Conservation (phyloP, 1,284 basidiomycete species). For the Irpex sp. region DNA sequence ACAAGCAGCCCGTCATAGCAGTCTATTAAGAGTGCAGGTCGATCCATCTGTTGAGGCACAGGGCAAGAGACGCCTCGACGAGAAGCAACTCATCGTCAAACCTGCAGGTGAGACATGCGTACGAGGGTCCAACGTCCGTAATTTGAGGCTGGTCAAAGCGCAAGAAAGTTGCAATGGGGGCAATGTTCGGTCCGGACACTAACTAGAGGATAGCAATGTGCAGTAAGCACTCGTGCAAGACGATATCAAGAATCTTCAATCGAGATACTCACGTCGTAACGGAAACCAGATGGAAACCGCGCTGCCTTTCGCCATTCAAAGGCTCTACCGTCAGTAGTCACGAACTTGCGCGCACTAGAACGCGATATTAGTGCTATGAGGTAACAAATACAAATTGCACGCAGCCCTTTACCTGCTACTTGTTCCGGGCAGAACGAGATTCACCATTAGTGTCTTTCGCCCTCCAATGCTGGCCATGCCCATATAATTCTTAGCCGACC, state of each 20-base stretch:
- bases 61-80: constrained; percentile 58
- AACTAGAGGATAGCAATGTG: constrained; percentile 32
- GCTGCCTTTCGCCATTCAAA: constrained; percentile 57
- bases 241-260: background rate
- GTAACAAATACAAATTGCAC: background rate
- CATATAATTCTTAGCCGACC: constrained; percentile 51
- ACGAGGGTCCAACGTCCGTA: constrained; percentile 55
- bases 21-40: constrained; percentile 43
- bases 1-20: background rate
- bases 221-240: background rate
- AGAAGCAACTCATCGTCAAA: constrained; percentile 59
- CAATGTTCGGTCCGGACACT: constrained; percentile 39
- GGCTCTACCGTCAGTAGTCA: constrained; percentile 44
- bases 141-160: constrained; percentile 42
- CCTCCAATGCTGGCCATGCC: constrained; percentile 54
- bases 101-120: constrained; percentile 58
- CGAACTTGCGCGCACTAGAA: constrained; percentile 55
- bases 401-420: constrained; percentile 38
- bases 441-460: constrained; percentile 56
- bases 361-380: background rate
- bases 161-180: constrained; percentile 56
- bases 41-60: constrained; percentile 72
- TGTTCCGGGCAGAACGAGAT: constrained; percentile 53
- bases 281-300: constrained; percentile 30
- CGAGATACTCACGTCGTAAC: constrained; percentile 6